Conservation (phyloP, 352 stramenopile species). For the Globisporangium spiculum region DNA sequence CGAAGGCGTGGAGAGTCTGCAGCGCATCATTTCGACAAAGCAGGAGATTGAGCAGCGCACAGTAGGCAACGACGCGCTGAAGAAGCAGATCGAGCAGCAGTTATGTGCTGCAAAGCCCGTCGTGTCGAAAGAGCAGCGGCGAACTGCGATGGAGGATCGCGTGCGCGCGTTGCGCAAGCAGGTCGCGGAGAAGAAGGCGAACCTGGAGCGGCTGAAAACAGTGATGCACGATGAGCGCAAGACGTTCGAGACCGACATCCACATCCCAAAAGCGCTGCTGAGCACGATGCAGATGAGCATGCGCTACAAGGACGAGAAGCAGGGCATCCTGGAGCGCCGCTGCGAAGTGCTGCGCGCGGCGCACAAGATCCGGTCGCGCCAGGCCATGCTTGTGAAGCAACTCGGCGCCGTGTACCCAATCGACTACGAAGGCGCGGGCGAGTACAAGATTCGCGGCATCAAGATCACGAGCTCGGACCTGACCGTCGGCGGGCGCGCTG, state of each 20-base stretch:
- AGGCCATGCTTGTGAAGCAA: slow-evolving; percentile 78
- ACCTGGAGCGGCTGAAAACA: slow-evolving; percentile 46
- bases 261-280: slow-evolving; percentile 73
- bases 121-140: slow-evolving; percentile 50
- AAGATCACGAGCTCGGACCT: slow-evolving; percentile 73
- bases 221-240: slow-evolving; percentile 76
- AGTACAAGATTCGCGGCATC: slow-evolving; percentile 83
- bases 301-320: slow-evolving; percentile 80
- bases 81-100: slow-evolving; percentile 51
- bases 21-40: slow-evolving; percentile 46
- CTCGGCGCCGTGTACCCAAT: slow-evolving; percentile 80
- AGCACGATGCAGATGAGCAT: slow-evolving; percentile 81
- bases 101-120: slow-evolving; percentile 35
- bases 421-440: slow-evolving; percentile 73
- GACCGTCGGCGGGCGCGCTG: slow-evolving; percentile 41
- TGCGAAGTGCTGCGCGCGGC: slow-evolving; percentile 74
- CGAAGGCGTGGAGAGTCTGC: slow-evolving; percentile 65
- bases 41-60: slow-evolving; percentile 49
- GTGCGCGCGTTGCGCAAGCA: slow-evolving; percentile 45
- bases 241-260: slow-evolving; percentile 78
- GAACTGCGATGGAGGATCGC: slow-evolving; percentile 41
- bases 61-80: slow-evolving; percentile 36
- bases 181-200: slow-evolving; percentile 55
- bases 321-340: slow-evolving; percentile 70
- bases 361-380: slow-evolving; percentile 79